Evolutionary conservation across 768 basidiomycete genomes (phyloP).

Genomic region (Russula earlei): DNA sequence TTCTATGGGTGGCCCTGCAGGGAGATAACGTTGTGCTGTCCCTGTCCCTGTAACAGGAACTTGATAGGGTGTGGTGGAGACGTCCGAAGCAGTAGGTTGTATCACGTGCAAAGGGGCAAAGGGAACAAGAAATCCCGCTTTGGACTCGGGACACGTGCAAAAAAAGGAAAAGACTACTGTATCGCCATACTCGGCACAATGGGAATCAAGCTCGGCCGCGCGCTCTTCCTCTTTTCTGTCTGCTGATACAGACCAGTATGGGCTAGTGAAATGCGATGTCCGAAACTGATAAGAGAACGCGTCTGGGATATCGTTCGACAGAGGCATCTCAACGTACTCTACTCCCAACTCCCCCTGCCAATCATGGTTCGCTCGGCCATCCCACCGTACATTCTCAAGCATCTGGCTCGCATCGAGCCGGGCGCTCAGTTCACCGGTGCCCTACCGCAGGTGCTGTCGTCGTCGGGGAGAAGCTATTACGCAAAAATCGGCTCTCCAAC

Average conservation of each 20-base stretch:
- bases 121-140: too few species aligned
- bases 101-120: too few species aligned
- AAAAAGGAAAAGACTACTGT: not conserved
- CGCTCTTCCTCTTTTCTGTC: not conserved
- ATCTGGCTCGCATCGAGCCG: constrained; percentile 43
- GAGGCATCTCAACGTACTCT: not conserved
- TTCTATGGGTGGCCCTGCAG: too few species aligned
- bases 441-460: constrained; percentile 46
- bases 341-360: not conserved
- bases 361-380: constrained; percentile 12
- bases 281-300: not conserved
- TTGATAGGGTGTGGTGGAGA: too few species aligned
- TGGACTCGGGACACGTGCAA: too few species aligned
- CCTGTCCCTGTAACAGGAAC: too few species aligned
- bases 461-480: constrained; percentile 50
- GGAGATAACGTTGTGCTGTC: too few species aligned
- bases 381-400: constrained; percentile 31
- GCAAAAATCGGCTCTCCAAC: constrained; percentile 45
- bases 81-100: too few species aligned
- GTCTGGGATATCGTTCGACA: not conserved
- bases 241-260: not conserved
- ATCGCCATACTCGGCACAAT: not conserved
- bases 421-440: constrained; percentile 36
- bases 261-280: not conserved
- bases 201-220: not conserved